phyloP scores from a whole-genome alignment of 2,329 filamentous ascomycete genomes.

The Sporothrix pseudoabietina region DNA sequence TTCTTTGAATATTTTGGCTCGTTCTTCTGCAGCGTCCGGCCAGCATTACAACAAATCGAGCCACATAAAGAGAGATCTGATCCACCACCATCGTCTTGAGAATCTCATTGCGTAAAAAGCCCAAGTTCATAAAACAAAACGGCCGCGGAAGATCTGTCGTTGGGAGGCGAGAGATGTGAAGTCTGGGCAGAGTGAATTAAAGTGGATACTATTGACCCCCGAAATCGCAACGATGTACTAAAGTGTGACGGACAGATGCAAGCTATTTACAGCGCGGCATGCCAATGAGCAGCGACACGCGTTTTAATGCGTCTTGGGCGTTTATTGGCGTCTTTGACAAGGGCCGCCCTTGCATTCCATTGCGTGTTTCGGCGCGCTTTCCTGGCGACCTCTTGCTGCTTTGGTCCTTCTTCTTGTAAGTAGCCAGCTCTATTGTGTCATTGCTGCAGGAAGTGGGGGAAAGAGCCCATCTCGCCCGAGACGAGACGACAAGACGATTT shows the following conservation, averaged over 20 bases:
- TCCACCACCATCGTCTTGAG: not conserved
- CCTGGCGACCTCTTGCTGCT: not conserved
- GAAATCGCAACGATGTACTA: not conserved
- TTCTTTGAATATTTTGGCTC: not conserved
- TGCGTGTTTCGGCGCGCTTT: slow-evolving; percentile 3
- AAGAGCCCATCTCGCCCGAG: not conserved
- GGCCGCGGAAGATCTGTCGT: not conserved
- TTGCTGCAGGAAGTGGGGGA: slow-evolving; percentile 14
- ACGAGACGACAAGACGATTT: not conserved
- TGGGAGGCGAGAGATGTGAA: not conserved
- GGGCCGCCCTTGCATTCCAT: slow-evolving; percentile 13
- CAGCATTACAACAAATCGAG: not conserved
- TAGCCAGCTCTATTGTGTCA: slow-evolving; percentile 19
- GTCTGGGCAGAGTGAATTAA: not conserved
- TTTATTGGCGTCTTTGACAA: not conserved
- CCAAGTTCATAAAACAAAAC: not conserved
- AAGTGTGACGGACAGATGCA: not conserved
- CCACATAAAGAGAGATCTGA: not conserved
- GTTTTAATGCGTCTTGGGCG: slow-evolving; percentile 1
- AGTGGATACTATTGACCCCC: not conserved
- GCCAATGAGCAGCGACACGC: slow-evolving; percentile 12
- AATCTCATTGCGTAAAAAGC: not conserved
- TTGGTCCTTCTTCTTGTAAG: not conserved
- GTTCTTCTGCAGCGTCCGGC: not conserved
- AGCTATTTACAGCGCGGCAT: not conserved